A percentile compares a stretch with the other conserved stretches of the same genome.
These are phyloP conservation scores for Blepharisma japonicum DNA, from an alignment of 73 alveolate species.

Conservation along the genomic window DNA sequence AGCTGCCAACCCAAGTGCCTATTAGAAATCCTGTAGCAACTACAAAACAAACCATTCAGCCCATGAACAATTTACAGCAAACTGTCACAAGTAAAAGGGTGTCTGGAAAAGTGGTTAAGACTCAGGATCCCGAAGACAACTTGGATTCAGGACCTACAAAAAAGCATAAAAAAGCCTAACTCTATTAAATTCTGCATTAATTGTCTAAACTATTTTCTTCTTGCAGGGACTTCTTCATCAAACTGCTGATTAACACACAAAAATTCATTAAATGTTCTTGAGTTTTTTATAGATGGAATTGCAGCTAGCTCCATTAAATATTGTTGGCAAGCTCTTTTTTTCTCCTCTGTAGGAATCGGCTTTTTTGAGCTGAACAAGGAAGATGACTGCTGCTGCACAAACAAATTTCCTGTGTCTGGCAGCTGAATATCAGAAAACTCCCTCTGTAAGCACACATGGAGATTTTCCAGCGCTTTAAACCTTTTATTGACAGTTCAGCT, in stretches of 20 bases:
- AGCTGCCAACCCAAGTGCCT: not conserved
- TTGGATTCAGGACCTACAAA: not conserved
- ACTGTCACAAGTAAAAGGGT: not conserved
- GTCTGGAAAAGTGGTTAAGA: not conserved
- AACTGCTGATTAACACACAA: conserved; percentile 28
- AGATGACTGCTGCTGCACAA: no score
- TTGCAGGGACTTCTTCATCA: not conserved
- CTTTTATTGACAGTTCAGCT: conserved; percentile 11
- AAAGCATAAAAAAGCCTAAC: not conserved
- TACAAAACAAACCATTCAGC: not conserved
- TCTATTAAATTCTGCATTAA: no score
- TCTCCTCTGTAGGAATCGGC: conserved; percentile 1
- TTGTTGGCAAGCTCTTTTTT: conserved; percentile 18
- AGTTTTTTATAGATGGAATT: not conserved
- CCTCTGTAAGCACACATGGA: not conserved
- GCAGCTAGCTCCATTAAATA: conserved; percentile 15
- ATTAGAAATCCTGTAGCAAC: not conserved
- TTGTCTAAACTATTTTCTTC: no score
- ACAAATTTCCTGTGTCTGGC: not conserved
- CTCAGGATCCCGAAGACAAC: not conserved
- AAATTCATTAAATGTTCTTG: not conserved
- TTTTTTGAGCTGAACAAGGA: no score
- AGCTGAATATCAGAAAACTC: conserved; percentile 1
- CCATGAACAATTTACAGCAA: not conserved
- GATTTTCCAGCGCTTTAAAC: not conserved